phyloP scores from a whole-genome alignment of 306 rosid species.

The Vicia sativa region DNA sequence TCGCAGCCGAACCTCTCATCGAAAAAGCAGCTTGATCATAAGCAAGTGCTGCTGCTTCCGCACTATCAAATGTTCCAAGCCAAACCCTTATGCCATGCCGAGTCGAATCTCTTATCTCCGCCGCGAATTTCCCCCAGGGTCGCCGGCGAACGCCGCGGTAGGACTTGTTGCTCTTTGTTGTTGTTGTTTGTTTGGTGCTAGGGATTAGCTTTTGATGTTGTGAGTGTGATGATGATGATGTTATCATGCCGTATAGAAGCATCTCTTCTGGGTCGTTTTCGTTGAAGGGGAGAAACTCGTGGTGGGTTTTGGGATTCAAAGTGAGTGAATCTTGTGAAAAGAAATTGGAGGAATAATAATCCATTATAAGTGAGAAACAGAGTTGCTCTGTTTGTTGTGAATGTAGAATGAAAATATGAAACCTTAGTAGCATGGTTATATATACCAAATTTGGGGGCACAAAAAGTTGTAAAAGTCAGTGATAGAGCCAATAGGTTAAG shows the following conservation, averaged over 20 bases:
- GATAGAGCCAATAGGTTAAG: constrained; percentile 20
- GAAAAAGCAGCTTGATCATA: constrained; percentile 95
- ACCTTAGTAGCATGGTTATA: background rate
- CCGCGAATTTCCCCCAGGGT: constrained; percentile 98
- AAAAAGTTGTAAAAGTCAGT: background rate
- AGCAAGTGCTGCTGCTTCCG: constrained; percentile 91
- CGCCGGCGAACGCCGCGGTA: constrained; percentile 78
- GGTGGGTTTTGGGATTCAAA: constrained; percentile 37
- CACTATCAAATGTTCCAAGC: constrained; percentile 98
- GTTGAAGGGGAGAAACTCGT: constrained; percentile 65
- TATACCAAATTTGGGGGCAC: constrained; percentile 11
- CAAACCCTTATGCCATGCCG: constrained; percentile 78
- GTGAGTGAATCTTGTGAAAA: constrained; percentile 52
- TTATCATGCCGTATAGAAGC: constrained; percentile 65
- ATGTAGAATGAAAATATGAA: background rate
- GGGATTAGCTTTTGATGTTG: constrained; percentile 28
- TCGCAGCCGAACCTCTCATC: constrained; percentile 73
- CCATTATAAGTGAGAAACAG: constrained; percentile 34
- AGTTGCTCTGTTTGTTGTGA: constrained; percentile 15
- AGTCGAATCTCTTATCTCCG: constrained; percentile 77
- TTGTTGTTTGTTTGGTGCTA: constrained; percentile 43
- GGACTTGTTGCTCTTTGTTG: constrained; percentile 37
- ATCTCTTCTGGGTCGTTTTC: constrained; percentile 86
- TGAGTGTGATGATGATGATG: background rate
- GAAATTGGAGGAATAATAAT: constrained; percentile 43